Base-by-base conservation (phyloP, 1,284 basidiomycete genomes). In the Tylopilus orsonianus region DNA sequence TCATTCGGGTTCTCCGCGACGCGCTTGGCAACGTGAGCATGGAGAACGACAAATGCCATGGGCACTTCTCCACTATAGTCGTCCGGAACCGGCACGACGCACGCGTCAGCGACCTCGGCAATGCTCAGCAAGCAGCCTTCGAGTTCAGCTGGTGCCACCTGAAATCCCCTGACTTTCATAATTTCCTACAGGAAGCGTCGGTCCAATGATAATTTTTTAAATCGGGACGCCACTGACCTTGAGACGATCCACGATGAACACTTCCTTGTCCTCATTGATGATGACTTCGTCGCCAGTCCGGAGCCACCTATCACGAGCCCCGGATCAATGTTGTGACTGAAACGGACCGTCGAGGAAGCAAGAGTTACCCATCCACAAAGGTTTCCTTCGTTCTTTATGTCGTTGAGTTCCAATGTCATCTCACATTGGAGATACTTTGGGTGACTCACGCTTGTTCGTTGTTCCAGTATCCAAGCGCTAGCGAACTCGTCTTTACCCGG, bases 41-140 rank as follows among this genome's bases (percentile, higher is more conserved):
- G 68, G 1, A 75, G 70, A 4, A 75, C 73, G n/a, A 84, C 70
- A 57, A 75, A 83, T 9, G 79, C 81, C 45, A 80, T 63, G 0
- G 84, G 83, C 1, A 81, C 61, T 56, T 86, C 85, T 37, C 83
- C 80, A 33, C 74, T 78, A 55, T 79, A 88, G 12, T 89, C 86
- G 59, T 93, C 86, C 1, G 81, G 82, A 5, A 91, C 65, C 2
- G 87, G 82, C 14, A 93, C 85, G 5, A 93, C 87, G 53, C 88
- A 90, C 1, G 74, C 76, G 49, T 91, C 85, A 1, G 72, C 73
- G 4, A 93, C 81, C 56, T 86, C 85, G 0, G 77, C 70, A 55
- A 90, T 86, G 49, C 79, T 77, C 13, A 90, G 66, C 20, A 90
- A 59, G 57, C 82, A 85, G 3, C 86, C 85, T 57, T 89, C 86